Base-by-base conservation (phyloP, 148 eudicot genomes). In the Persicaria tinctoria region DNA sequence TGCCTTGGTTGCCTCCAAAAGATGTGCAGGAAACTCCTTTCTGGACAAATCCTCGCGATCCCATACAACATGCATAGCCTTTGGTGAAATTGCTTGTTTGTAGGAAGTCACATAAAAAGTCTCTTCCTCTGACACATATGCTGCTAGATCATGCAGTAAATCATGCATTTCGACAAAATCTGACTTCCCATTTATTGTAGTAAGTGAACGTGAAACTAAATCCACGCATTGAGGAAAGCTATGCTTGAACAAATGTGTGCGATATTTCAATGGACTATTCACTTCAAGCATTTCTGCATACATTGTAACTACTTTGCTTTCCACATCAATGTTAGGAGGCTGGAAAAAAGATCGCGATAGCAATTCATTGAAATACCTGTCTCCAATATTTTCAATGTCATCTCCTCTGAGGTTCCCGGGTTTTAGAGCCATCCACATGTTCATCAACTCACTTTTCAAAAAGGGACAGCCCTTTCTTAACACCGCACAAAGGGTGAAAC, bases 371-470 rank as follows among this genome's bases (percentile, higher is more conserved):
- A 80, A 76, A 68, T 80, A 66, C 9, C 64, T 75, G 18, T 76
- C 70, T 0, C 71, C 76, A 0, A 17, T 72, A 16, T 69, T 77
- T 12, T 76, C 79, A 5, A 74, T 8, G 12, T 45, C 72, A 41
- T 81, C 74, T 16, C 14, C 66, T 11, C 18, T 32, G 10, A 72
- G 32, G 10, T 17, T 16, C 1, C 69, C 16, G 32, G 47, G 63
- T 0, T 51, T 51, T 57, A 57, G 77, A 50, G 83, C 80, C 57
- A 77, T 77, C 80, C 83, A 81, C 13, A 70, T 79, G 27, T 23
- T 8, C 3, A 73, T 45, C 12, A 73, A 5, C 17, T 0, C 38
- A 1, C 20, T 44, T 12, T 54, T 74, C 0, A 18, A 0, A 9
- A 77, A 72, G 0, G 1, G 10, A 44, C 10, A 13, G 16, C 62